Base-by-base conservation (phyloP, 306 rosid species). In the Vachellia pachyceras region DNA sequence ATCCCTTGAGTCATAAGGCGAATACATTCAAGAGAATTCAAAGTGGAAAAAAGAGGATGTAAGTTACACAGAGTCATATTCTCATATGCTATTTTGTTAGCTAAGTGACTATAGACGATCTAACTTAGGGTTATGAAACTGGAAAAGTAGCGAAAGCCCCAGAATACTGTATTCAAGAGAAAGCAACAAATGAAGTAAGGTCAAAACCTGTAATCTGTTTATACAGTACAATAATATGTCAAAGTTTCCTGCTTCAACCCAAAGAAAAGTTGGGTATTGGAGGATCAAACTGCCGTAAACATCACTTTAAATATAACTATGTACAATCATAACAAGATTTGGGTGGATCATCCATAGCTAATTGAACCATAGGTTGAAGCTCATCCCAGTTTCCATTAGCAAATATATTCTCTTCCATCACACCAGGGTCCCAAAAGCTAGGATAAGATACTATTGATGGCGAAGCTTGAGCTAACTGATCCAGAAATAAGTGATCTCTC, bases 321-420 rank as follows among this genome's bases (percentile, higher is more conserved):
- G 1, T 80, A 80, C 82, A 85, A 47, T 87, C 88, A 81, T 68
- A 10, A 4, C 82, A 84, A 85, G 79, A 76, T 29, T 63, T 75
- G n/a, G n/a, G n/a, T n/a, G n/a, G n/a, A n/a, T n/a, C n/a, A n/a
- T n/a, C n/a, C n/a, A n/a, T n/a, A n/a, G n/a, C n/a, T n/a, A n/a
- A n/a, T n/a, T n/a, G 90, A 73, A 92, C 92, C 64, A 94, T 80
- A 20, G 91, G 75, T 79, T 84, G 84, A 36, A 92, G 86, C 85
- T 92, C 97, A 73, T 95, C 95, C 94, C 95, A 95, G 66, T 77
- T 90, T 64, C 81, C 94, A 77, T 86, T 65, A 12, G 75, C 73
- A 65, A 92, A 83, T 44, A 83, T 23, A 82, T 89, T 89, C 15
- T 85, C 86, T 4, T 82, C 54, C 74, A 69, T 23, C 55, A 44